These are phyloP conservation scores for Xylariaceae sp. DNA, from an alignment of 2,329 filamentous ascomycete genomes.

Conservation along the genomic window DNA sequence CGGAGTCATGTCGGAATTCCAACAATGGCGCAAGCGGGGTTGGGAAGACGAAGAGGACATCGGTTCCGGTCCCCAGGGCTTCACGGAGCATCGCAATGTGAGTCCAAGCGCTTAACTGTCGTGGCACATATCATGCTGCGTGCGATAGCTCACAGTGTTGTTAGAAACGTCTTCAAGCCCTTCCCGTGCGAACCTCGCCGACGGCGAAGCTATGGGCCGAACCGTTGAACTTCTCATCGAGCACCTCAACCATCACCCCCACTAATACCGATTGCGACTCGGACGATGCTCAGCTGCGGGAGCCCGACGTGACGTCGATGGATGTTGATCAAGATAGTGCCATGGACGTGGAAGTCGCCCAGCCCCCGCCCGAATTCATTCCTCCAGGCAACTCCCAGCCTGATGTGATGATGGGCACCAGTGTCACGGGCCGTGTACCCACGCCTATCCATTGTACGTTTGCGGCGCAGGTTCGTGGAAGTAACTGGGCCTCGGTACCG, in stretches of 20 bases:
- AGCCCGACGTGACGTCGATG: constrained; percentile 24
- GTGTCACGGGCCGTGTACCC: constrained; percentile 45
- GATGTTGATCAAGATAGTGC: constrained; percentile 12
- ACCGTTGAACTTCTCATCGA: constrained; percentile 25
- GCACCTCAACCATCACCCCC: constrained; percentile 34
- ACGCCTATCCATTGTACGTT: constrained; percentile 57
- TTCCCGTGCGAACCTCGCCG: constrained; percentile 45
- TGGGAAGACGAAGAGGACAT: constrained; percentile 26
- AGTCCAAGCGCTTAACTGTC: constrained; percentile 14
- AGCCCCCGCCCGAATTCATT: constrained; percentile 21
- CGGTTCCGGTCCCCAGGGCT: constrained; percentile 22
- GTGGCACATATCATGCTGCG: neutral
- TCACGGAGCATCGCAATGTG: constrained; percentile 32
- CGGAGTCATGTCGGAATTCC: constrained; percentile 10
- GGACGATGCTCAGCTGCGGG: constrained; percentile 31
- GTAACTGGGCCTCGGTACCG: constrained; percentile 38
- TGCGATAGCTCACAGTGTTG: constrained; percentile 1
- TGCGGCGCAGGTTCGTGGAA: constrained; percentile 49
- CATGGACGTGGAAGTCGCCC: neutral
- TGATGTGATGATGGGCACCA: constrained; percentile 28
- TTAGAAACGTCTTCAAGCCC: constrained; percentile 51
- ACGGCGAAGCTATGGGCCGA: constrained; percentile 32
- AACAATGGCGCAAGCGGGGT: constrained; percentile 25
- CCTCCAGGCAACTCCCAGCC: constrained; percentile 30
- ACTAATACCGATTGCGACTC: constrained; percentile 37